Percentiles rank a stretch among this genome's conserved stretches.
Conservation (phyloP, 176 grass and related monocot species). For the Rhipidocladum racemiflorum region DNA sequence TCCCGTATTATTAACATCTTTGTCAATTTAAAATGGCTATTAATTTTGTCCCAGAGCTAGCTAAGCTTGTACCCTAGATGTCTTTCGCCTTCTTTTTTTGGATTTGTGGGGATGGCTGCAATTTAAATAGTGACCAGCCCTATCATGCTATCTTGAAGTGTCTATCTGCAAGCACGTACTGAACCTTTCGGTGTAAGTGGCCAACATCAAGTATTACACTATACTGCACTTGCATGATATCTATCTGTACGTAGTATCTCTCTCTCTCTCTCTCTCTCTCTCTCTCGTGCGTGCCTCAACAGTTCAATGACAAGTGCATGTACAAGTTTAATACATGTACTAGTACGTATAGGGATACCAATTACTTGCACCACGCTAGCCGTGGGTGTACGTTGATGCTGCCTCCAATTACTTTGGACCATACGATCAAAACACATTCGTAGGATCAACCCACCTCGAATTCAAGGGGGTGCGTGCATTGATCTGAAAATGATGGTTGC, state of each 20-base stretch:
- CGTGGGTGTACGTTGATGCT: background rate
- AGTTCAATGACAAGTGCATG: conserved; percentile 4
- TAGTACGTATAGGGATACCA: background rate
- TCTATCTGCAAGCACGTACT: background rate
- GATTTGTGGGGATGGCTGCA: background rate
- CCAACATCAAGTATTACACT: background rate
- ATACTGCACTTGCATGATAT: background rate
- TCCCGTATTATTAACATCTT: background rate
- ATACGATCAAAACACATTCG: no score
- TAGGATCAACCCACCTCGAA: no score
- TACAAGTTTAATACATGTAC: background rate
- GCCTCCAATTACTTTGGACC: no score
- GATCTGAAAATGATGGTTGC: no score
- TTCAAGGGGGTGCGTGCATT: no score
- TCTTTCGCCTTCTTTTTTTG: background rate
- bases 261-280: background rate
- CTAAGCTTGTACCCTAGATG: background rate
- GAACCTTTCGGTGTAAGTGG: background rate
- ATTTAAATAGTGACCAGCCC: background rate
- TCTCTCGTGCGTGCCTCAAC: background rate
- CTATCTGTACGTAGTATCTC: no score
- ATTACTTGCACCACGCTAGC: background rate
- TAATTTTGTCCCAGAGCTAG: background rate
- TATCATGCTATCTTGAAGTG: background rate
- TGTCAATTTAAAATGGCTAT: background rate